Percentiles rank a stretch among this genome's conserved stretches.
phyloP scores from a whole-genome alignment of 1,139 yeast species.

The Debaryomyces nepalensis region DNA sequence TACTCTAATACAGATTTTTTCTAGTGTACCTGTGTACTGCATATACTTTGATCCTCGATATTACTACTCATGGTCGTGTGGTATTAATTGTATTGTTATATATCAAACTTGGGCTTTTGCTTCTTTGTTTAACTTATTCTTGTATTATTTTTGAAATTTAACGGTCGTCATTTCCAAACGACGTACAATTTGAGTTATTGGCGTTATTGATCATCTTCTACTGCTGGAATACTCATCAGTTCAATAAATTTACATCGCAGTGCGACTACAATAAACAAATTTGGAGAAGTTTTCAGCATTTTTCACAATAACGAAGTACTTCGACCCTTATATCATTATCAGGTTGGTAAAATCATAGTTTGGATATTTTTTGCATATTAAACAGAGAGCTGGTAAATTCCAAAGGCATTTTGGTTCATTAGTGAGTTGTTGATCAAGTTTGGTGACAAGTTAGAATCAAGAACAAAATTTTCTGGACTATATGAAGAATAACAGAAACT shows the following conservation, averaged over 20 bases:
- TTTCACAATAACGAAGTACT: too few species aligned
- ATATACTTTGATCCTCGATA: background rate
- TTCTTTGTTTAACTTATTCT: background rate
- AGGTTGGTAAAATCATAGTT: background rate
- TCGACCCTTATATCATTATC: too few species aligned
- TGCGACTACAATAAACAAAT: conserved; percentile 5
- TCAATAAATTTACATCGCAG: too few species aligned
- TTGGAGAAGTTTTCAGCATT: conserved; percentile 5
- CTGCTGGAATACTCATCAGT: background rate
- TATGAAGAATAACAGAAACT: conserved; percentile 2
- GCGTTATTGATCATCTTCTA: background rate
- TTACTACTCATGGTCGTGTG: conserved; percentile 12
- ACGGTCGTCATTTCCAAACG: background rate
- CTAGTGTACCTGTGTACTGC: conserved; percentile 1
- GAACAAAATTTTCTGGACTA: conserved; percentile 3
- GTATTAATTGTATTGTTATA: background rate
- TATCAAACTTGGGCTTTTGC: background rate
- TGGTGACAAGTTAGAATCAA: background rate
- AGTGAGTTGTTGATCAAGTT: conserved; percentile 6
- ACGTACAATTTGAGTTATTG: background rate
- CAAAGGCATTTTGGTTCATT: background rate
- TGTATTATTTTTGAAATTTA: background rate
- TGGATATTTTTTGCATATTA: background rate
- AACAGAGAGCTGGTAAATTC: background rate
- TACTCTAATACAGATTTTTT: conserved; percentile 2